Conservation (phyloP, 805 yeast species). For the Ogataea naganishii region DNA sequence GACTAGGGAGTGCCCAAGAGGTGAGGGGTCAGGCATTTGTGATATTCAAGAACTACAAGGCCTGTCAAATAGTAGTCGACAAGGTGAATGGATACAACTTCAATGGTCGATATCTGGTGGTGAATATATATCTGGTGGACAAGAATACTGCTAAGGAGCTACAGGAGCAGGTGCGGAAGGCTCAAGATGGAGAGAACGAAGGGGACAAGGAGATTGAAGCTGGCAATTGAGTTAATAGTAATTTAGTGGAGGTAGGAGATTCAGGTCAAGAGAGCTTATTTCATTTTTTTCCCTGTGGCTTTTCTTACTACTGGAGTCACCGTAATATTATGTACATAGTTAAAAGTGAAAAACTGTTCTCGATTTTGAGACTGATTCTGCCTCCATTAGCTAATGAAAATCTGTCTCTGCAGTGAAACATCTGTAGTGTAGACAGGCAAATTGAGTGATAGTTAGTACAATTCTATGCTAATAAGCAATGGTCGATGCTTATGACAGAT, state of each 20-base stretch:
- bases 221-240: conserved; percentile 3
- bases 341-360: too few species aligned
- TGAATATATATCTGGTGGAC: conserved; percentile 38
- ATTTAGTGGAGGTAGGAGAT: too few species aligned
- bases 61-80: conserved; percentile 43
- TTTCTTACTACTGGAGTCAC: not conserved
- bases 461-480: not conserved
- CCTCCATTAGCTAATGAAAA: too few species aligned
- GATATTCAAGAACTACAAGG: conserved; percentile 37
- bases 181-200: conserved; percentile 2
- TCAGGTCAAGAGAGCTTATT: too few species aligned
- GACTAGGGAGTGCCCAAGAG: conserved; percentile 30
- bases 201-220: not conserved
- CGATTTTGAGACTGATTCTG: too few species aligned
- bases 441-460: too few species aligned
- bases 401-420: too few species aligned
- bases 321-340: too few species aligned
- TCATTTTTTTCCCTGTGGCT: not conserved
- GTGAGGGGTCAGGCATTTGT: conserved; percentile 47
- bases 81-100: conserved; percentile 53
- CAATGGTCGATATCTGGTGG: conserved; percentile 50
- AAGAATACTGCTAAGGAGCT: conserved; percentile 18
- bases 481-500: conserved; percentile 11
- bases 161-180: conserved; percentile 6
- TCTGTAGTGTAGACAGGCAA: too few species aligned